Base-by-base conservation (phyloP, 495 filamentous ascomycete genomes). In the Aspergillus coremiiformis region DNA sequence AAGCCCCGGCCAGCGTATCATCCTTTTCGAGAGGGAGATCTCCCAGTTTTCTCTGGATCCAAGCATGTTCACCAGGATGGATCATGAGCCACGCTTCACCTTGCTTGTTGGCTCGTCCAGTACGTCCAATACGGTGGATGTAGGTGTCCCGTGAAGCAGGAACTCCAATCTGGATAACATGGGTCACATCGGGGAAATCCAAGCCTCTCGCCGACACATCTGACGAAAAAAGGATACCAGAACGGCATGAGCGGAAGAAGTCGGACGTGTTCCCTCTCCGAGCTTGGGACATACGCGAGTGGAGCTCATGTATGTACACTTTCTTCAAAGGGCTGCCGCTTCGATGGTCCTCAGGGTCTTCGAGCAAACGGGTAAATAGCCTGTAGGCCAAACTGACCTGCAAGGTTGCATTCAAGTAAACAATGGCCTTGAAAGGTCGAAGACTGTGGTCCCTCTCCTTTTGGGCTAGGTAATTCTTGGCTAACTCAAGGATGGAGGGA, bases 151-250 rank as follows among this genome's bases (percentile, higher is more conserved):
- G 73, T 45, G 76, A 74, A 1, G 73, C 61, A 9, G 86, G 84
- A 17, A 82, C 56, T 24, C 85, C 84, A 6, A 84, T 64, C 61
- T 90, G 86, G 47, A 90, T 77, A 55, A 90, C 83, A 52, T 86
- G 82, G 32, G 81, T 84, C 29, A 87, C 84, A 42, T 78, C 77
- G 1, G 84, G 84, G 63, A 88, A 88, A 63, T 90, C 85, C 82
- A 90, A 85, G 59, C 93, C 93, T 63, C 93, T 84, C 12, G 93
- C 89, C 1, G 92, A 93, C 22, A 98, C 92, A 67, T 98, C 93
- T 4, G 90, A 90, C 1, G 91, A 91, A 66, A 97, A 80, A 22
- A 98, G 78, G 48, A 98, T 85, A 24, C 74, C 91, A 22, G 78
- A 77, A 14, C 70, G 49, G 9, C 80, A 70, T 4, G 52, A 59